Conservation (phyloP, 1,284 basidiomycete species). For the Ceratobasidium sp. region DNA sequence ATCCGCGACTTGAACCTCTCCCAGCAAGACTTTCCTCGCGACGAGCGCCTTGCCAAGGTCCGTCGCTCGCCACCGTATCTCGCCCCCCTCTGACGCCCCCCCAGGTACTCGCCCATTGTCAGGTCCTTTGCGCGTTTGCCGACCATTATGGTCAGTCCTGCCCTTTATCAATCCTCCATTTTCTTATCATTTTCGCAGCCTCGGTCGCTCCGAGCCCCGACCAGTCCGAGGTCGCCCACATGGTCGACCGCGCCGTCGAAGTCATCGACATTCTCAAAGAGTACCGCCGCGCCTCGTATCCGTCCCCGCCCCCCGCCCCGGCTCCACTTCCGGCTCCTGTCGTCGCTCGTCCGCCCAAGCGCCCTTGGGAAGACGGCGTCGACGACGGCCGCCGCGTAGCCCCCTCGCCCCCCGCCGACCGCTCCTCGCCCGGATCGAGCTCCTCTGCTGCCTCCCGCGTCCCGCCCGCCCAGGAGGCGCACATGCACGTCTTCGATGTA, state of each 20-base stretch:
- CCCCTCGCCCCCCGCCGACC: conserved; percentile 35
- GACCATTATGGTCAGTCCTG: conserved; percentile 34
- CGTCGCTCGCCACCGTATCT: background rate
- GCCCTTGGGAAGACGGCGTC: conserved; percentile 33
- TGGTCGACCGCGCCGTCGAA: conserved; percentile 29
- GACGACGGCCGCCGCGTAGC: conserved; percentile 10
- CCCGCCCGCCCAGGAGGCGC: conserved; percentile 23
- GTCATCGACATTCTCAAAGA: conserved; percentile 32
- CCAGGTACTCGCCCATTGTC: conserved; percentile 19
- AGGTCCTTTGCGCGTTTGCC: conserved; percentile 33
- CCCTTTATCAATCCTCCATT: background rate
- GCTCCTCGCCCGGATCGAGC: conserved; percentile 2
- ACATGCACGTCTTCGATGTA: conserved; percentile 44
- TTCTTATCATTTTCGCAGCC: conserved; percentile 2
- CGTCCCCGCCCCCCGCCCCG: background rate
- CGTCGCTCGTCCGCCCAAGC: conserved; percentile 17
- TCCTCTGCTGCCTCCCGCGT: background rate
- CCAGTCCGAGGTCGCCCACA: conserved; percentile 25
- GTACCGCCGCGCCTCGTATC: conserved; percentile 8
- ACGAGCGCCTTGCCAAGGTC: conserved; percentile 32
- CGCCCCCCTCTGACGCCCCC: background rate
- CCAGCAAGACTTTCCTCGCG: conserved; percentile 16
- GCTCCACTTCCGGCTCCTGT: background rate
- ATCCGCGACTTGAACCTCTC: too few relatives aligned
- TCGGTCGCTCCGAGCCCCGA: background rate